Evolutionary conservation across 306 rosid species (phyloP), one percentile per base, ranked within the genome.

Genomic region (Quercus glauca): DNA sequence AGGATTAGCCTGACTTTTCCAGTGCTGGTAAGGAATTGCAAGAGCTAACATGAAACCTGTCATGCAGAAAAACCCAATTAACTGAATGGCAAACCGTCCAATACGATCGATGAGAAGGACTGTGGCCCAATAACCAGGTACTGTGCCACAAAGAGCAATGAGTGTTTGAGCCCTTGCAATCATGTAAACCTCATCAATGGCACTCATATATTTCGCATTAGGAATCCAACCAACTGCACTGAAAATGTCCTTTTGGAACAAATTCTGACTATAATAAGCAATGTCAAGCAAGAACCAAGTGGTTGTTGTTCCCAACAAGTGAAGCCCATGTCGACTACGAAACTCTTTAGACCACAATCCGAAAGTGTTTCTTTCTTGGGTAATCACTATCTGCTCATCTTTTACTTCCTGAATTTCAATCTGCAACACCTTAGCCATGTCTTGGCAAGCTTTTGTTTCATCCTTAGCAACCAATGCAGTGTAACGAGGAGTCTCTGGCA

Each of bases 111-210:
- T 87, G 29, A 89, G 76, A 18, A 74, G 69, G 45, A 92, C 93
- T 0, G 94, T 92, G 85, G 68, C 85, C 97, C 93, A 92, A 31
- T 92, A 92, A 1, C 97, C 91, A 4, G 94, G 97, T 5, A 90
- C 91, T 0, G 93, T 90, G 58, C 91, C 90, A 5, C 90, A 25
- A 2, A 90, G 80, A 5, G 97, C 92, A 51, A 92, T 91, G 25
- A 83, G 73, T 63, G 86, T 84, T 84, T 90, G 91, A 5, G 93
- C 93, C 80, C 55, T 85, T 51, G 91, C 91, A 41, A 92, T 86
- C 49, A 64, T 83, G 86, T 51, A 87, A 25, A 92, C 86, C 83
- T 92, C 94, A 7, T 86, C 86, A 1, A 90, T 84, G 28, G 93
- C 92, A 74, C 84, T 90, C 97, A 92, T 89, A 3, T 73, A 49